Conservation (phyloP, 2,329 filamentous ascomycete genomes). For the Claviceps cyperi region DNA sequence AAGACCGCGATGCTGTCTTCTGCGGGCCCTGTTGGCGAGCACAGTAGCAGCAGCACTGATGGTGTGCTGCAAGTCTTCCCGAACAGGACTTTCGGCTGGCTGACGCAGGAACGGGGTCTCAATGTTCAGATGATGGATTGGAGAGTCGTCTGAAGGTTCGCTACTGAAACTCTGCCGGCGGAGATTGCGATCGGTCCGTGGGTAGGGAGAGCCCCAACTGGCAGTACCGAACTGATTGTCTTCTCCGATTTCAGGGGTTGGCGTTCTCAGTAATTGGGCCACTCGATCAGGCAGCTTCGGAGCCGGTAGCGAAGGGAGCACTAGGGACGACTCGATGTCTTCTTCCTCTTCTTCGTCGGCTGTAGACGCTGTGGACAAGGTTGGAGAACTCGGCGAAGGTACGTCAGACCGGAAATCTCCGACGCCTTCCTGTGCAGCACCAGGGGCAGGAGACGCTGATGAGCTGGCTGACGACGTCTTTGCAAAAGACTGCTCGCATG, state of each 20-base stretch:
- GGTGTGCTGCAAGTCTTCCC: constrained; percentile 16
- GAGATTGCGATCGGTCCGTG: constrained; percentile 42
- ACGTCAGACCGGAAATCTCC: constrained; percentile 22
- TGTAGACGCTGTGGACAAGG: constrained; percentile 48
- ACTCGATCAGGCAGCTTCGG: constrained; percentile 44
- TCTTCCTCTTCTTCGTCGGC: constrained; percentile 31
- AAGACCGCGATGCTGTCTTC: constrained; percentile 46
- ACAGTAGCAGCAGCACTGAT: constrained; percentile 45
- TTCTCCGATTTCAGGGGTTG: constrained; percentile 22
- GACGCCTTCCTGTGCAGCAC: constrained; percentile 47
- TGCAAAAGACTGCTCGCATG: constrained; percentile 21
- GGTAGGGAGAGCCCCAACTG: constrained; percentile 87
- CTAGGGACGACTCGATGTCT: constrained; percentile 40
- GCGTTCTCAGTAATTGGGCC: constrained; percentile 40
- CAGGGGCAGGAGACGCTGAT: constrained; percentile 37
- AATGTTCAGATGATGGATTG: constrained; percentile 46
- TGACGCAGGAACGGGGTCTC: constrained; percentile 47
- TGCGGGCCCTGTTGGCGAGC: constrained; percentile 46
- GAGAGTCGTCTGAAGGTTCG: constrained; percentile 44
- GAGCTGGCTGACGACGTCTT: constrained; percentile 43
- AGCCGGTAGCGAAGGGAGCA: constrained; percentile 42
- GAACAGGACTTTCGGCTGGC: constrained; percentile 26
- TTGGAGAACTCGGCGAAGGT: constrained; percentile 36
- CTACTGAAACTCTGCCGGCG: constrained; percentile 41
- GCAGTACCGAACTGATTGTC: constrained; percentile 48